Evolutionary conservation across 2,329 filamentous ascomycete species (phyloP).

Genomic region (Talaromyces sp.): DNA sequence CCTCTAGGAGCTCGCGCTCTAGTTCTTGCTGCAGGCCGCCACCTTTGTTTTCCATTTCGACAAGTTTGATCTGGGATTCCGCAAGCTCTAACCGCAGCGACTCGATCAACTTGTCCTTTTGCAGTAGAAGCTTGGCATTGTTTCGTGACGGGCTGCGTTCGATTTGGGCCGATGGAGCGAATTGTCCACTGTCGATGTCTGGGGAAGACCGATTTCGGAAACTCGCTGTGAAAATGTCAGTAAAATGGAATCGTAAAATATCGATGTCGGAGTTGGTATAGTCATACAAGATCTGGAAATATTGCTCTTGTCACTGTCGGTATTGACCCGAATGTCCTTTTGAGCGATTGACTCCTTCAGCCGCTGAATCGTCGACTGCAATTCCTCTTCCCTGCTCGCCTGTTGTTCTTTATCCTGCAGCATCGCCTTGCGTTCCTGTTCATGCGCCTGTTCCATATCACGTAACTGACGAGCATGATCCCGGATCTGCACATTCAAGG

Average conservation of each 20-base stretch:
- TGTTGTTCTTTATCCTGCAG: slow-evolving; percentile 91
- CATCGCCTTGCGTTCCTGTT: slow-evolving; percentile 81
- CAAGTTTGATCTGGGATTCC: slow-evolving; percentile 90
- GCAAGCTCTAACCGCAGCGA: slow-evolving; percentile 86
- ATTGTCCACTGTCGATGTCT: slow-evolving; percentile 71
- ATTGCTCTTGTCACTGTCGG: slow-evolving; percentile 49
- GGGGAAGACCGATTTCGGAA: slow-evolving; percentile 54
- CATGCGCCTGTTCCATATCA: slow-evolving; percentile 89
- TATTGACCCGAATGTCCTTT: slow-evolving; percentile 57
- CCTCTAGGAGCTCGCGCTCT: slow-evolving; percentile 85
- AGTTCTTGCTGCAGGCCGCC: slow-evolving; percentile 83
- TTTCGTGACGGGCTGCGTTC: slow-evolving; percentile 85
- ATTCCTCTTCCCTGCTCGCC: slow-evolving; percentile 77
- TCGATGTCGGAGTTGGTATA: neutral
- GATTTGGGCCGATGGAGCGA: slow-evolving; percentile 79
- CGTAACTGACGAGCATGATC: slow-evolving; percentile 78
- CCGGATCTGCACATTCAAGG: slow-evolving; percentile 77
- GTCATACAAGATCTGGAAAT: slow-evolving; percentile 51
- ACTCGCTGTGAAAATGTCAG: slow-evolving; percentile 32
- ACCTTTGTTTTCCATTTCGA: slow-evolving; percentile 89
- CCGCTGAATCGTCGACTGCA: slow-evolving; percentile 84
- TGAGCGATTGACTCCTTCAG: slow-evolving; percentile 86
- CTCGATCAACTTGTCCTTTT: slow-evolving; percentile 97
- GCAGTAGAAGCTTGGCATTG: slow-evolving; percentile 82
- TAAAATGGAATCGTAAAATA: too few relatives aligned